Evolutionary conservation across 352 stramenopile genomes (phyloP), one percentile per base, ranked within the genome.

Genomic region (Saprolegnia parasitica): DNA sequence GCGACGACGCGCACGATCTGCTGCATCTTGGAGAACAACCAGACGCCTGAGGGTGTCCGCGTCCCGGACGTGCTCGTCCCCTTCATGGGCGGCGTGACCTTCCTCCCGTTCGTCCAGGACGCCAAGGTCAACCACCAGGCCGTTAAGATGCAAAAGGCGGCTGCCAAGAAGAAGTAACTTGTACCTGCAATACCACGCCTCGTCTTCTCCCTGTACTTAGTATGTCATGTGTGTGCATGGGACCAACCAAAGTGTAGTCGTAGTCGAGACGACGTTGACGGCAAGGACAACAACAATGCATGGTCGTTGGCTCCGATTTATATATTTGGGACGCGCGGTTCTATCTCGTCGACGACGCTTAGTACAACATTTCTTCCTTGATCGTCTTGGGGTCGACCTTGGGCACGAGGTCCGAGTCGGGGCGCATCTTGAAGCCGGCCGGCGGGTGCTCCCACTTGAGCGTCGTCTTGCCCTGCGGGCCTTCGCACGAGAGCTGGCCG

Each of bases 11-110:
- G 98, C 61, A 99, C 97, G 29, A 98, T 99, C 67, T 99, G 96
- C 77, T 99, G 95, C 84, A 93, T 99, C 68, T 84, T 99, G 73
- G 98, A 99, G 82, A 99, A 98, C 79, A 98, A 92, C 83, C 98
- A 99, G 83, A 96, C 97, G 58, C 85, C 92, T 73, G 96, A 98
- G 46, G 97, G 98, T 66, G 95, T 99, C 40, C 91, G 91, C 67
- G 96, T 99, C 23, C 97, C 98, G 8, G 92, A 99, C 76, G 94
- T 98, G 49, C 87, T 99, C 39, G 85, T 98, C 67, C 96, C 97
- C 9, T 99, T 96, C 79, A 99, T 99, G 96, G 96, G 95, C 37
- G 97, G 98, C 66, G 91, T 98, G 50, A 98, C 97, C 24, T 99
- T 99, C 84, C 73, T 99, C 67, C 97, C 97, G 29, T 99, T 99